Conservation (phyloP, 257 asterid genomes). For the Petrea volubilis region DNA sequence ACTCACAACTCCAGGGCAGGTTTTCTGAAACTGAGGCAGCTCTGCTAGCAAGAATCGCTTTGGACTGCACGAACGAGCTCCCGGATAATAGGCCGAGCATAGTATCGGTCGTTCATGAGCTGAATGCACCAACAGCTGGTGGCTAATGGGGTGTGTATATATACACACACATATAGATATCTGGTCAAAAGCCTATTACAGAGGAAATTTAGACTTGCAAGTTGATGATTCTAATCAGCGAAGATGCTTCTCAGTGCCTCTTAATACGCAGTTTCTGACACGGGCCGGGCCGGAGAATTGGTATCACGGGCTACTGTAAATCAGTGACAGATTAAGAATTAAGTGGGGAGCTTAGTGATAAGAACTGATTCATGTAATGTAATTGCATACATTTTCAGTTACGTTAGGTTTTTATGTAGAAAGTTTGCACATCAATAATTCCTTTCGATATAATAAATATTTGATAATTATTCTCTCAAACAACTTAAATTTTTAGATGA, state of each 20-base stretch:
- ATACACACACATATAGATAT: too few species aligned
- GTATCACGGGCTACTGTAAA: neutral
- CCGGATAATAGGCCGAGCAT: constrained; percentile 76
- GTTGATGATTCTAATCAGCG: neutral
- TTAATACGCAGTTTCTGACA: neutral
- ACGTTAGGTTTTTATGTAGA: neutral
- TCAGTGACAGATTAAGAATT: neutral
- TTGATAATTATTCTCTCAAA: too few species aligned
- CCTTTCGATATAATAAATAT: too few species aligned
- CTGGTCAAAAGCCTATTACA: too few species aligned
- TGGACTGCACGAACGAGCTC: constrained; percentile 65
- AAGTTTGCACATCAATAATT: neutral
- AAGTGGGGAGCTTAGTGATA: neutral
- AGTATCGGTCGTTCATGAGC: constrained; percentile 51
- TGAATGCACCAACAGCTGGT: constrained; percentile 25
- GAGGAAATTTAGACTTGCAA: neutral
- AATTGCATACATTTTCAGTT: too few species aligned
- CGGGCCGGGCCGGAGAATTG: neutral
- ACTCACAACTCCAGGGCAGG: constrained; percentile 52
- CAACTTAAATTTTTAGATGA: too few species aligned
- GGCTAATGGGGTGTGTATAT: neutral
- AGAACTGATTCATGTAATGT: neutral
- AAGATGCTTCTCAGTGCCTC: neutral
- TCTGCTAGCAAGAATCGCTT: constrained; percentile 53
- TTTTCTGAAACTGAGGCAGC: constrained; percentile 52